These are phyloP conservation scores for Cladosporium colombiae DNA, from an alignment of 2,329 filamentous ascomycete genomes.

Conservation along the genomic window DNA sequence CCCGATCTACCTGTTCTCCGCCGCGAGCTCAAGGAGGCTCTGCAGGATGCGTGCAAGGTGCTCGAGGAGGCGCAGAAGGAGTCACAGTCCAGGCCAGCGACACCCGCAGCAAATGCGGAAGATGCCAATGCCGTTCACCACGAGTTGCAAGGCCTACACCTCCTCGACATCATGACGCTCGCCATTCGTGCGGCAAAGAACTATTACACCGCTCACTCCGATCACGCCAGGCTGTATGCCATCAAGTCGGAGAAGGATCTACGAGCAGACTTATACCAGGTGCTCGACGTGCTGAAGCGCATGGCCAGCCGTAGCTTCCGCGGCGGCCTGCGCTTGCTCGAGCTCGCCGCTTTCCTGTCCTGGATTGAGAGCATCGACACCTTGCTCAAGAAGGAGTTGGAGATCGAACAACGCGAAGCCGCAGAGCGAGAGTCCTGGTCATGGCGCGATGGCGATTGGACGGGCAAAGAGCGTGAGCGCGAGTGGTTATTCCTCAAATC, in stretches of 20 bases:
- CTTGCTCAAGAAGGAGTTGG: conserved; percentile 75
- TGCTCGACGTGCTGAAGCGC: conserved; percentile 87
- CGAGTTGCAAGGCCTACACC: conserved; percentile 86
- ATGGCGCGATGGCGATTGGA: conserved; percentile 76
- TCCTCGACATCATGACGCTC: conserved; percentile 88
- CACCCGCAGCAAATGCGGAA: conserved; percentile 26
- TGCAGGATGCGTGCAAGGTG: conserved; percentile 69
- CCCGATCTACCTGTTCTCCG: conserved; percentile 81
- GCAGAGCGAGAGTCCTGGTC: conserved; percentile 70
- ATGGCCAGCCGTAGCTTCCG: conserved; percentile 87
- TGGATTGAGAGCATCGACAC: conserved; percentile 80
- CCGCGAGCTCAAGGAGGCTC: conserved; percentile 63
- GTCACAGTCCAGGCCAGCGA: conserved; percentile 20
- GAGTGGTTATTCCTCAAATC: conserved; percentile 80
- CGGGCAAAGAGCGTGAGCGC: conserved; percentile 72
- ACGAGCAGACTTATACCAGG: conserved; percentile 76
- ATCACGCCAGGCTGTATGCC: conserved; percentile 78
- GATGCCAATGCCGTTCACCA: conserved; percentile 66
- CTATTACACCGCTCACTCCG: conserved; percentile 91
- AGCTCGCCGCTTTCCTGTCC: conserved; percentile 70
- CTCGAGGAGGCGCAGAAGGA: conserved; percentile 58
- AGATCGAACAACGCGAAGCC: conserved; percentile 72
- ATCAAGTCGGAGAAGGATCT: conserved; percentile 88
- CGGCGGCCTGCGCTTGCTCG: conserved; percentile 76
- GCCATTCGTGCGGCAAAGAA: conserved; percentile 95